Evolutionary conservation across 345 rosid species (phyloP).

Genomic region (Populus euphratica): DNA sequence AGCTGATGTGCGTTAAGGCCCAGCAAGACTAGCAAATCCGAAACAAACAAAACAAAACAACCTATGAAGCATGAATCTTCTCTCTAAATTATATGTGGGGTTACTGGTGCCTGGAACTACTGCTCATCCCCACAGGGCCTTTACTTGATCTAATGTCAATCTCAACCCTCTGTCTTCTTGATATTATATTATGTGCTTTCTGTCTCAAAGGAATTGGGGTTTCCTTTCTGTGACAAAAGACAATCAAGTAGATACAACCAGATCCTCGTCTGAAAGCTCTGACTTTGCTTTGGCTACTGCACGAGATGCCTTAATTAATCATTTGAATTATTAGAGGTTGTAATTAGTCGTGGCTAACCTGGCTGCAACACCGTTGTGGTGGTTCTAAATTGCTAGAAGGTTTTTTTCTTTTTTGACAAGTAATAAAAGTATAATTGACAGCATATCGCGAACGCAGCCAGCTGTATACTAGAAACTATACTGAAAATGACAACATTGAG

Average conservation of each 20-base stretch:
- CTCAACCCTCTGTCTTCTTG: conserved; percentile 7
- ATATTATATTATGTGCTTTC: conserved; percentile 29
- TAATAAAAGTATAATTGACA: no score
- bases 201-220: conserved; percentile 34
- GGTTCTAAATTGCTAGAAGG: no score
- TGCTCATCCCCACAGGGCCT: background rate
- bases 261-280: background rate
- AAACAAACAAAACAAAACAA: conserved; percentile 21
- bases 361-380: no score
- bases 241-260: conserved; percentile 44
- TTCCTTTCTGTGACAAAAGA: conserved; percentile 44
- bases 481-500: background rate
- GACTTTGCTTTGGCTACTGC: background rate
- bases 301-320: background rate
- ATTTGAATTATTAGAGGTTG: background rate
- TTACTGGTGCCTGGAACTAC: background rate
- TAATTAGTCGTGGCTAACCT: no score
- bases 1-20: background rate
- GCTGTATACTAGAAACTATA: background rate
- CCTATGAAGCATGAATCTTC: background rate
- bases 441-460: background rate
- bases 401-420: no score
- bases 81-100: conserved; percentile 9
- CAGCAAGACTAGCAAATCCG: no score
- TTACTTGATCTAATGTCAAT: conserved; percentile 30